Evolutionary conservation across 78 protist species (phyloP), one percentile per base, ranked within the genome.

Genomic region (Anaeramoeba flamelloides): DNA sequence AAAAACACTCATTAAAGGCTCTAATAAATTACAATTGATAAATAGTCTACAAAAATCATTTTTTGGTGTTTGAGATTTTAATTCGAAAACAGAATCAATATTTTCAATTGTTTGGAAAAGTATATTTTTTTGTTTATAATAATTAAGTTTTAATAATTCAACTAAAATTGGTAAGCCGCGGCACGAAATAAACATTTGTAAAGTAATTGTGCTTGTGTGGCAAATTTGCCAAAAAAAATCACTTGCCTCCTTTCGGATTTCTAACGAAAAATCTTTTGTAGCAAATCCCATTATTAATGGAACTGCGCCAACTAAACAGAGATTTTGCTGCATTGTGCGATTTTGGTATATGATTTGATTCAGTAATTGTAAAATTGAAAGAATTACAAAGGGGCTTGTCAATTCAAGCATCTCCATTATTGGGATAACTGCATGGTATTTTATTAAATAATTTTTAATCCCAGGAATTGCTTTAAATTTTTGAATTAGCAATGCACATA

Each of bases 131-230:
- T 74, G 34, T 31, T 89, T 82, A 30, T 8, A 38, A 36, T 85
- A 89, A 0, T 74, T 76, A 53, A 79, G 78, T 33, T 77, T 74
- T 4, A 91, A 53, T 79, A 90, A 81, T 38, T 81, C 87, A 26
- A 89, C 91, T 1, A 91, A 77, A 26, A 89, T 84, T 0, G 94
- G 94, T 65, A 90, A 36, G 75, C 94, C 94, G 8, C 87, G 82
- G 77, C 91, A 90, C 0, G 95, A 88, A 32, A 91, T 87, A 77
- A 91, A 89, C 93, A 91, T 91, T 78, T 90, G 90, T 3, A 85
- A 64, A 3, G 93, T 85, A 36, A 81, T 76, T 1, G 90, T 65
- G 1, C 89, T 82, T 30, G 86, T 74, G 75, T 34, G 30, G 83
- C 88, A 81, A 86, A 91, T 85, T 65, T 85, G 80, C 38, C 80